A percentile compares a stretch with the other conserved stretches of the same genome.
phyloP scores from a whole-genome alignment of 148 eudicot species.

The Rheum nobile region DNA sequence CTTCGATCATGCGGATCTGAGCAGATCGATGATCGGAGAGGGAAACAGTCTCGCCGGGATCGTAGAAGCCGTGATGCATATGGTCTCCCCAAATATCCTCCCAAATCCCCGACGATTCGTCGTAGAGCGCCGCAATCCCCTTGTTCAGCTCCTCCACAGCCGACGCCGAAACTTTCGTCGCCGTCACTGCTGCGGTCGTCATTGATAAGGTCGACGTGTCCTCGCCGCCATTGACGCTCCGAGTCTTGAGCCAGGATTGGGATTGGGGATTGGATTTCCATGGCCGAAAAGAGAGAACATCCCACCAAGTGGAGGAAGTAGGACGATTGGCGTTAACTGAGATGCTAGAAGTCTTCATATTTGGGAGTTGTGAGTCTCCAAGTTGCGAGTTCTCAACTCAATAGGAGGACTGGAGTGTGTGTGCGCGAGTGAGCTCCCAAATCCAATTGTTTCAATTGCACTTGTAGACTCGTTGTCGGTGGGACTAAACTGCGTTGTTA shows the following conservation, averaged over 20 bases:
- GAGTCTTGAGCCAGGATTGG: background rate
- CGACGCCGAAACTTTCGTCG: background rate
- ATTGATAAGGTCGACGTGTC: background rate
- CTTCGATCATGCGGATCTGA: slow-evolving; percentile 94
- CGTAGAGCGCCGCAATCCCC: slow-evolving; percentile 85
- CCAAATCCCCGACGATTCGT: slow-evolving; percentile 82
- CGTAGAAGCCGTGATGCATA: slow-evolving; percentile 92
- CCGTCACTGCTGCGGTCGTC: background rate
- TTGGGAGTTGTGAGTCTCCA: background rate
- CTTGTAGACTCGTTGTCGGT: no score
- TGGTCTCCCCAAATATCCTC: slow-evolving; percentile 97
- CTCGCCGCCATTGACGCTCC: background rate
- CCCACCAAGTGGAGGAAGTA: background rate
- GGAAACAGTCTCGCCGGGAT: slow-evolving; percentile 22
- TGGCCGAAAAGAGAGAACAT: slow-evolving; percentile 1
- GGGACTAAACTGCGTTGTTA: no score
- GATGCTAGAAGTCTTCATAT: background rate
- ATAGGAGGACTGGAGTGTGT: no score
- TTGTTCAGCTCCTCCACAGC: slow-evolving; percentile 29
- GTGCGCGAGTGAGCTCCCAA: no score
- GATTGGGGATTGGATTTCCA: background rate
- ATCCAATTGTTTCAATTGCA: no score
- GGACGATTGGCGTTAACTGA: slow-evolving; percentile 4
- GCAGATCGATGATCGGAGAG: slow-evolving; percentile 67
- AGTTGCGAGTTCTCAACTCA: background rate